Evolutionary conservation across 306 rosid genomes (phyloP), one percentile per base, ranked within the genome.

Genomic region (Hippophae tibetana): DNA sequence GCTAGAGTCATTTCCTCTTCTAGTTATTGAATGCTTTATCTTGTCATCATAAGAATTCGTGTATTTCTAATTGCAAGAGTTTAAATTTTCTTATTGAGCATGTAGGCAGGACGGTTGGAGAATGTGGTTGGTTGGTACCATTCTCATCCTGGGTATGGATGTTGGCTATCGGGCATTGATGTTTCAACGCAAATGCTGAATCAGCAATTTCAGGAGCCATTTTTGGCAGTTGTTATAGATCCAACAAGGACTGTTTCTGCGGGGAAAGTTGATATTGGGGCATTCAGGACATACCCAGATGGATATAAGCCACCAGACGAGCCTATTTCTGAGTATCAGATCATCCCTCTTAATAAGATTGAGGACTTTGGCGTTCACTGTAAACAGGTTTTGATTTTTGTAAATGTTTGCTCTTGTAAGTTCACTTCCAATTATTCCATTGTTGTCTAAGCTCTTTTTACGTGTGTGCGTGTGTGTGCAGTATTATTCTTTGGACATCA

Each of bases 311-410:
- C 97, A 71, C 78, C 94, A 0, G 95, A 93, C 77, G 97, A 88
- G 27, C 94, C 99, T 52, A 77, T 86, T 64, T 88, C 97, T 1
- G 95, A 93, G 85, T 93, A 93, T 63, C 95, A 93, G 77, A 84
- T 97, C 61, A 89, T 93, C 62, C 97, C 99, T 43, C 79, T 93
- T 14, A 84, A 88, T 74, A 93, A 88, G 79, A 93, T 93, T 74
- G 99, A 93, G 72, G 99, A 93, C 66, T 86, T 93, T 61, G 99
- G 99, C 45, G 97, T 93, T n/a, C 99, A 93, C 41, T 84, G 95
- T 67, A 93, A 88, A 86, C 94, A 82, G 95, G 99, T 92, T 51
- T 52, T 66, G 52, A 43, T 71, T 51, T 58, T 42, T 27, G 53
- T 64, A 42, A 18, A 38, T 31, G 1, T 18, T 53, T 45, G 42